phyloP scores from a whole-genome alignment of 345 rosid genomes.

The Arabis alpina region DNA sequence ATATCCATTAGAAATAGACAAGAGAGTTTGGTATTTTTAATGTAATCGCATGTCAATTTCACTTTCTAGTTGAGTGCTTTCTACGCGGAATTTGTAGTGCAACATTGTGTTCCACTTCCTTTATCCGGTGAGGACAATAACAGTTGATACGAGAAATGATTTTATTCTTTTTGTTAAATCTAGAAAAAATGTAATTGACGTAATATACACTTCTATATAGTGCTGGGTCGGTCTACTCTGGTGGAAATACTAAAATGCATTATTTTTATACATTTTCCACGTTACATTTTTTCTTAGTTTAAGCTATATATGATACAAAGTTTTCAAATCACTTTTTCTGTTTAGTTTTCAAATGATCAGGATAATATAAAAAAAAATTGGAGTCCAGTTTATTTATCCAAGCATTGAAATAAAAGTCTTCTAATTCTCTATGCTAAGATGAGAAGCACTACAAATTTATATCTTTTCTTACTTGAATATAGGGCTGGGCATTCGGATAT shows the following conservation, averaged over 20 bases:
- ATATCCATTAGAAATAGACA: constrained; percentile 25
- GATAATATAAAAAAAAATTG: no score
- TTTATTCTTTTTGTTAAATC: not conserved
- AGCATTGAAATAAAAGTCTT: no score
- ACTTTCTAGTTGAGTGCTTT: constrained; percentile 32
- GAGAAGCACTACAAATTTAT: no score
- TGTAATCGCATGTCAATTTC: constrained; percentile 32
- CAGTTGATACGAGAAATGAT: not conserved
- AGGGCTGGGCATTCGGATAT: no score
- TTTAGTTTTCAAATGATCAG: no score
- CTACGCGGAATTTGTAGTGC: constrained; percentile 37
- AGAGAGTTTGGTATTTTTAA: constrained; percentile 35
- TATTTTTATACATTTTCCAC: no score
- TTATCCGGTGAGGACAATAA: constrained; percentile 32
- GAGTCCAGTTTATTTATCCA: no score
- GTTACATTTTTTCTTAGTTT: no score
- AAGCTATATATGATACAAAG: no score
- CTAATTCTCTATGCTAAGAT: no score
- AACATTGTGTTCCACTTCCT: constrained; percentile 39
- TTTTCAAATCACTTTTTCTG: no score
- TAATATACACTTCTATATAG: constrained; percentile 5
- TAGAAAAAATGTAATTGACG: not conserved
- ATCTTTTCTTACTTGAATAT: no score
- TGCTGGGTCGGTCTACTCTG: not conserved
- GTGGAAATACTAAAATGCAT: not conserved